These are phyloP conservation scores for Odontarrhena argentea DNA, from an alignment of 345 rosid genomes.

Conservation along the genomic window DNA sequence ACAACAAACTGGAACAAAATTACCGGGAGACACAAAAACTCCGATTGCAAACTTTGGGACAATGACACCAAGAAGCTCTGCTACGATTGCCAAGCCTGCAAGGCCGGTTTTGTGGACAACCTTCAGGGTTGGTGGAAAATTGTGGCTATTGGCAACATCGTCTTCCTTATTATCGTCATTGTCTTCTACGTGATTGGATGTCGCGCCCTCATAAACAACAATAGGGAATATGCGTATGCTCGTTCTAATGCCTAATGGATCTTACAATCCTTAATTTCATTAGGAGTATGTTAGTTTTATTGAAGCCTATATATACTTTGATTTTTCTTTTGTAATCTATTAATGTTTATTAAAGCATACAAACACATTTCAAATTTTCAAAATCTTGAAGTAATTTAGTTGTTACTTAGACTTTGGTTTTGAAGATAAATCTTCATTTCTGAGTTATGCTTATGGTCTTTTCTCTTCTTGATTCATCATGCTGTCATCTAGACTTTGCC, in stretches of 20 bases:
- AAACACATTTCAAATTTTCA: too few relatives aligned
- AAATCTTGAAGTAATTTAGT: too few relatives aligned
- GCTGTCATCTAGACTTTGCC: background rate
- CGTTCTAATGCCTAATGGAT: background rate
- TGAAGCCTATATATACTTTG: background rate
- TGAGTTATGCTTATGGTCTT: too few relatives aligned
- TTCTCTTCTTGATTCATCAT: too few relatives aligned
- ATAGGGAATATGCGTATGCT: slow-evolving; percentile 48
- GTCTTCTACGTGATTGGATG: slow-evolving; percentile 73
- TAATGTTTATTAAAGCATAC: too few relatives aligned
- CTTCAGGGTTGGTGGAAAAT: slow-evolving; percentile 73
- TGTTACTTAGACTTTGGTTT: too few relatives aligned
- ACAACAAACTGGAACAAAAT: too few relatives aligned
- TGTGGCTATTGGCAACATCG: slow-evolving; percentile 62
- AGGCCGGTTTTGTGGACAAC: slow-evolving; percentile 82
- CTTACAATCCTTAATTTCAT: slow-evolving; percentile 33
- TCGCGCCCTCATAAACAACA: slow-evolving; percentile 83
- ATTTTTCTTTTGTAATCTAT: too few relatives aligned
- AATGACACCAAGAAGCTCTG: slow-evolving; percentile 49
- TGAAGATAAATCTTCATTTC: too few relatives aligned
- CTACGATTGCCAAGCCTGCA: slow-evolving; percentile 81
- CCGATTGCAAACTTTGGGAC: slow-evolving; percentile 68
- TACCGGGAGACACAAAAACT: slow-evolving; percentile 36
- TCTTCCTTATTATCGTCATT: slow-evolving; percentile 74
- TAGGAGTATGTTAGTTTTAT: slow-evolving; percentile 13